Base-by-base conservation (phyloP, 2,329 filamentous ascomycete species). In the Fusarium cicatricum region DNA sequence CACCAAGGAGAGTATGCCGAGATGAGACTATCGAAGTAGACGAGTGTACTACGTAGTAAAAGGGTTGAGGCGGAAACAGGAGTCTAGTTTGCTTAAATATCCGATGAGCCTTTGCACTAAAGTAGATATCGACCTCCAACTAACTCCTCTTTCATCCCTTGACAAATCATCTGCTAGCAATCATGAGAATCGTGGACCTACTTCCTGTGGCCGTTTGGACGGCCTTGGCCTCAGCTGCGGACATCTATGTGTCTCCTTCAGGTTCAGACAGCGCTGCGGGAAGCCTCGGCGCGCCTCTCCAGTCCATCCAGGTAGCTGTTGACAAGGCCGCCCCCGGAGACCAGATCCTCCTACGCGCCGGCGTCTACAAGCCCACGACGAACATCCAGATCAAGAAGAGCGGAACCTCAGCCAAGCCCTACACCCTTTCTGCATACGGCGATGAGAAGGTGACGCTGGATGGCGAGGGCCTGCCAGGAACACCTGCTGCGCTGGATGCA, bases 301-400 rank as follows among this genome's bases (percentile, higher is more conserved):
- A 71, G n/a, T 79, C 77, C 2, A 80, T 82, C 34, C 78, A 81
- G 63, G 66, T 69, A 1, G 78, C 77, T 5, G 74, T 81, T 6
- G 64, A 80, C 55, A 72, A 71, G 23, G 79, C 78, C n/a, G 72
- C 66, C 7, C 73, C 78, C 8, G 79, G 79, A 8, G 78, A 80
- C 58, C 77, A 69, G 14, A 79, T 81, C 40, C 74, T 75, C 45
- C 71, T 81, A 5, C 74, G 75, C 5, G 77, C 74, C 4, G 77
- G 78, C 52, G 78, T 70, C 21, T 80, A 80, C 64, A 64, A 69
- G 29, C 75, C 74, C 2, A 74, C 75, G 7, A 75, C 71, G 23
- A 81, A 81, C 65, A 79, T 82, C 43, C 76, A 80, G 57, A 75
- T 81, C 66, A 76, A 70, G 40, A 77, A 78, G 60, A 74, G 72